Conservation (phyloP, 106 monocot species). For the Platanthera guangdongensis region DNA sequence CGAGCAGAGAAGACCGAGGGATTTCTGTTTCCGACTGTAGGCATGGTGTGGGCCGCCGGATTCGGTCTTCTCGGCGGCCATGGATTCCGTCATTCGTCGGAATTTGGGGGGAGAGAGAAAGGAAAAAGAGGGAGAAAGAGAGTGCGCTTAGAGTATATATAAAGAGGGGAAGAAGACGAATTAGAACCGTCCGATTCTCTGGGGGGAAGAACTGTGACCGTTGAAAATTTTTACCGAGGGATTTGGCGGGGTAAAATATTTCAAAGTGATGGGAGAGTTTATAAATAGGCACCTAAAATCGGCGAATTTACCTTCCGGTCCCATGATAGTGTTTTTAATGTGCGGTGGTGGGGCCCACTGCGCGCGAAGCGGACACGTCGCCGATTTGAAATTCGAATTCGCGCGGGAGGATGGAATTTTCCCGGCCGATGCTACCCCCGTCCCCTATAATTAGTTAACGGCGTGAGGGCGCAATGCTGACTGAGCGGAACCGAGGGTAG, state of each 20-base stretch:
- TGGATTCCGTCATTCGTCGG: neutral
- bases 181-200: neutral
- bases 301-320: neutral
- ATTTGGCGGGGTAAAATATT: slow-evolving; percentile 1
- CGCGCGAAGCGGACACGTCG: neutral
- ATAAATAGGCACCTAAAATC: neutral
- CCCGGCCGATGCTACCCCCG: neutral
- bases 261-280: neutral
- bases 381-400: slow-evolving; percentile 1
- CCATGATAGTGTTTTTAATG: neutral
- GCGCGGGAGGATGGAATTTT: neutral
- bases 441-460: neutral
- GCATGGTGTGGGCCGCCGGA: slow-evolving; percentile 19
- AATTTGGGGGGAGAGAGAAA: neutral
- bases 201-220: neutral
- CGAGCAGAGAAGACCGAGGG: slow-evolving; percentile 70
- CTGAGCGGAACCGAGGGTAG: neutral
- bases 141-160: neutral
- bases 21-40: slow-evolving; percentile 90
- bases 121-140: neutral
- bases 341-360: neutral
- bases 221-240: neutral
- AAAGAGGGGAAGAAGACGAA: neutral
- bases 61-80: slow-evolving; percentile 7
- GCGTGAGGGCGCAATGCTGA: neutral